Base-by-base conservation (phyloP, 441 rosid species). In the Populus trichocarpa region DNA sequence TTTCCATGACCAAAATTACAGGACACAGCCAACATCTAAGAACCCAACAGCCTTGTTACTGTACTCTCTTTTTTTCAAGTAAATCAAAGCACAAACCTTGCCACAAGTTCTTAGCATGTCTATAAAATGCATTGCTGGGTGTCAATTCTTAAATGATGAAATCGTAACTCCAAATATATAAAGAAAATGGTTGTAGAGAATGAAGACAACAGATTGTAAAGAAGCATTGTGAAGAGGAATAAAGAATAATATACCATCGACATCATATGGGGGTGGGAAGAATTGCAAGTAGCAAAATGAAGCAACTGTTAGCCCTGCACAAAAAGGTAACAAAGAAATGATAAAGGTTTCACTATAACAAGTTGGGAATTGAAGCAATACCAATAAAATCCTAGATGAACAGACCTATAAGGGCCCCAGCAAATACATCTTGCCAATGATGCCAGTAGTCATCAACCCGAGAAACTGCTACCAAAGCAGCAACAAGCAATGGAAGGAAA, bases 391-490 rank as follows among this genome's bases (percentile, higher is more conserved):
- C 33, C 71, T 53, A 53, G 32, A 79, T n/a, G 76, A 69, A 79
- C 78, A 50, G 68, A 93, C 98, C 99, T 82, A 92, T 72, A 78
- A 93, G 80, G 65, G 90, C 96, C 66, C 98, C 96, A 61, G 91
- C 88, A 74, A 92, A 92, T 33, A 95, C 95, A 86, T 95, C 98
- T 83, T 91, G 92, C 99, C 96, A 95, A 69, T 95, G 99, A 87
- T 95, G 99, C 99, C 97, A 92, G 81, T 95, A 95, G 85, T 95
- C 98, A 83, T 95, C 98, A 22, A 95, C 93, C 61, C 97, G 86
- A 42, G 99, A 95, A 80, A 95, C 81, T 65, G 90, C 97, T 22
- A 95, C 87, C 61, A 93, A 81, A 33, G 95, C 89, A 64, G 97
- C 98, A 79, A 90, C 71, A 73, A 93, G 93, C 40, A 92, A 79